Evolutionary conservation across 495 filamentous ascomycete species (phyloP), one percentile per base, ranked within the genome.

Genomic region (Hapsidospora chrysogenum): DNA sequence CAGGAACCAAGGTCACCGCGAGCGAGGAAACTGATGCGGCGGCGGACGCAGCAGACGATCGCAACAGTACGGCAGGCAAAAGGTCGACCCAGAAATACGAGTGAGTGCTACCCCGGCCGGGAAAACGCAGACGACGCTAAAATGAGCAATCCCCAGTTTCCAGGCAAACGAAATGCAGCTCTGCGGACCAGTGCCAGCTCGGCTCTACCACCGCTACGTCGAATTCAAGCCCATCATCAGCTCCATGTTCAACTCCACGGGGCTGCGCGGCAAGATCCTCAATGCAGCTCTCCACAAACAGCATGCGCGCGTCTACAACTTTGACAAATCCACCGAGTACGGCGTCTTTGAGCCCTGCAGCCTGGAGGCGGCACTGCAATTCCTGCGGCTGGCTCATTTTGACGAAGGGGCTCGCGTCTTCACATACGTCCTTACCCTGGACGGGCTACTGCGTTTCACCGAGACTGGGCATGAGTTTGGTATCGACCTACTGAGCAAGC

Each of bases 391-490:
- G 54, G 79, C 74, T 1, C 83, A 93, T 40, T 81, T 77, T 45
- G 84, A 85, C 41, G 73, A 83, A 44, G 85, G 83, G 17, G 76
- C 80, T 3, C 72, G 84, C 9, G 76, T 93, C 23, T 95, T 84
- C 49, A 96, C 87, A 17, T 96, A 94, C 44, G 76, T 95, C 9
- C 60, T 96, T 4, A 93, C 85, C 0, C 64, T 95, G 13, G 87
- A 96, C 44, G 78, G 75, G 3, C 63, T 82, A 21, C 63, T 89
- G 44, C 76, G 83, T 16, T 96, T 94, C 54, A 94, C 86, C 0
- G 85, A 93, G 52, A 96, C 87, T 0, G 86, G 86, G 6, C 84
- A 86, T 40, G 85, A 94, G 49, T 93, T 95, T 37, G 82, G 85
- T 19, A 82, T 96, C 37, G 86, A 95, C 48, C 53, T 96, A 39